A percentile compares a stretch with the other conserved stretches of the same genome.
These are phyloP conservation scores for Pseudogymnoascus sp. DNA, from an alignment of 2,329 filamentous ascomycete genomes.

Conservation along the genomic window DNA sequence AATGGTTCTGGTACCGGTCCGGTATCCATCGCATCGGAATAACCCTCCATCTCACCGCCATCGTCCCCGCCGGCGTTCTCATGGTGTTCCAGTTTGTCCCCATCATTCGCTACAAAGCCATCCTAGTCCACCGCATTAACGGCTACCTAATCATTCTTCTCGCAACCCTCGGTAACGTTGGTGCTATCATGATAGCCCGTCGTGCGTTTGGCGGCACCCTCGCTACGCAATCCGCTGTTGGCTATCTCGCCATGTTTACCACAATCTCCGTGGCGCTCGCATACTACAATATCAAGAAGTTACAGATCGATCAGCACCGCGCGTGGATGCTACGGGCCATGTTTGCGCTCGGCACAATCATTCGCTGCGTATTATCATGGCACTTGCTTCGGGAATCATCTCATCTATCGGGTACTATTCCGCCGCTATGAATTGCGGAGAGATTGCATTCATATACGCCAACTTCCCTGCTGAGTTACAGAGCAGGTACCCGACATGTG, in stretches of 20 bases:
- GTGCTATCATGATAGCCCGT: slow-evolving; percentile 45
- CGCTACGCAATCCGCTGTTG: slow-evolving; percentile 39
- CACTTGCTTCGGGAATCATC: slow-evolving; percentile 35
- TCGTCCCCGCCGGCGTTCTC: slow-evolving; percentile 40
- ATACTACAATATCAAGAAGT: slow-evolving; percentile 47
- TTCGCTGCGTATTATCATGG: slow-evolving; percentile 42
- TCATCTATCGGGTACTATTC: slow-evolving; percentile 30
- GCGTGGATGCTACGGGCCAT: slow-evolving; percentile 55
- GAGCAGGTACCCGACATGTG: slow-evolving; percentile 38
- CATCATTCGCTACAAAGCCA: slow-evolving; percentile 36
- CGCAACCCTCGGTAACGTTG: slow-evolving; percentile 37
- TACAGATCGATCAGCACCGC: slow-evolving; percentile 56
- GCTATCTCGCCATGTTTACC: slow-evolving; percentile 39
- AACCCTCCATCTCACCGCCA: slow-evolving; percentile 37
- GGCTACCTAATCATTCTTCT: slow-evolving; percentile 49
- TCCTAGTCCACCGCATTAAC: slow-evolving; percentile 51
- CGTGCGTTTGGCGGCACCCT: slow-evolving; percentile 47
- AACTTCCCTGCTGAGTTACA: slow-evolving; percentile 24
- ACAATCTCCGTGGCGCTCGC: slow-evolving; percentile 38
- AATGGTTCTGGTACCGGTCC: slow-evolving; percentile 35
- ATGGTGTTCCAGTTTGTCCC: slow-evolving; percentile 43
- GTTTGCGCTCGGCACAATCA: slow-evolving; percentile 42
- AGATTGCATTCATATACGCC: slow-evolving; percentile 37
- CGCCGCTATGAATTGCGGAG: slow-evolving; percentile 37
- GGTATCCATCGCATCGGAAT: slow-evolving; percentile 34